These are phyloP conservation scores for Globisporangium recalcitrans DNA, from an alignment of 352 stramenopile species.

Conservation along the genomic window DNA sequence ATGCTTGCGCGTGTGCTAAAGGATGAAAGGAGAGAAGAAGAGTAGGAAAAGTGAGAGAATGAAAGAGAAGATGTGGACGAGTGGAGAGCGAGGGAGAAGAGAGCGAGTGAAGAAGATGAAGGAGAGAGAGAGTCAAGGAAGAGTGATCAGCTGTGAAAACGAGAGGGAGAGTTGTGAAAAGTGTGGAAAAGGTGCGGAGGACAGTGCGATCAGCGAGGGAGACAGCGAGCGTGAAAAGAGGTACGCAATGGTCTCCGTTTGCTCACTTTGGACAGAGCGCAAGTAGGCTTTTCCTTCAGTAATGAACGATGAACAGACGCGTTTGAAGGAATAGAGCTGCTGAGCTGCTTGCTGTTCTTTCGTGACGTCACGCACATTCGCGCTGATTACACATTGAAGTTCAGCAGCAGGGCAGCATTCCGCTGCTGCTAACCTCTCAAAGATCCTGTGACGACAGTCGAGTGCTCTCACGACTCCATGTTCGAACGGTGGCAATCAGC, in stretches of 20 bases:
- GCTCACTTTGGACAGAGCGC: neutral
- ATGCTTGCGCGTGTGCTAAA: neutral
- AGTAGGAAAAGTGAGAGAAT: neutral
- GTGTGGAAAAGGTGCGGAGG: neutral
- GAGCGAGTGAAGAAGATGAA: neutral
- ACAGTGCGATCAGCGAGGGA: neutral
- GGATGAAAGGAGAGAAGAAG: neutral
- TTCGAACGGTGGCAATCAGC: no score
- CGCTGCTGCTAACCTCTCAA: no score
- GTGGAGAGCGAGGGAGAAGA: neutral
- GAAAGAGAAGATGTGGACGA: neutral
- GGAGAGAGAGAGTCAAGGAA: neutral
- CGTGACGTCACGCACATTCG: neutral
- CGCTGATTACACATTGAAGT: neutral
- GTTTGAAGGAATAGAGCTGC: neutral
- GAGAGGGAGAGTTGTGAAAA: neutral
- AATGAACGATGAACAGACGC: neutral
- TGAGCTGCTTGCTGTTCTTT: neutral
- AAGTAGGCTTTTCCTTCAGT: neutral
- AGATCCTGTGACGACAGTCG: no score
- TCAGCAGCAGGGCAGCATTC: no score
- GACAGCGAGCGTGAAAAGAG: neutral
- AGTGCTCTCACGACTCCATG: no score
- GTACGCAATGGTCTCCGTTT: neutral
- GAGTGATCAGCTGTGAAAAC: neutral